A percentile compares a stretch with the other conserved stretches of the same genome.
phyloP scores from a whole-genome alignment of 2,329 filamentous ascomycete species.

The Aureobasidium subglaciale region DNA sequence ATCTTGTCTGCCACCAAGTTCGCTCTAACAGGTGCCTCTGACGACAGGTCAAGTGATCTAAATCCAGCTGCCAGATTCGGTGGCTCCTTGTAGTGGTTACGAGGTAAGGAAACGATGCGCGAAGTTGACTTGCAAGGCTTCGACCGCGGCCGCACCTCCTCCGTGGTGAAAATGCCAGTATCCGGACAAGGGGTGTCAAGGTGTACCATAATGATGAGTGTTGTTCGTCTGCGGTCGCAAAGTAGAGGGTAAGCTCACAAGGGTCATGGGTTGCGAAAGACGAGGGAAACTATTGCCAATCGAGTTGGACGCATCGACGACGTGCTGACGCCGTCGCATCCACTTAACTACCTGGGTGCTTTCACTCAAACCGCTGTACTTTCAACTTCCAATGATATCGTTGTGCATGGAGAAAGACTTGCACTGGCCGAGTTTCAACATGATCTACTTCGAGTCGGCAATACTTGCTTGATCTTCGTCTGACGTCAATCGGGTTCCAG shows the following conservation, averaged over 20 bases:
- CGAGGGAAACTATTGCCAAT: background rate
- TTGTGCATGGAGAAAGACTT: conserved; percentile 2
- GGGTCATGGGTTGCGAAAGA: background rate
- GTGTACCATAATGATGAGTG: conserved; percentile 14
- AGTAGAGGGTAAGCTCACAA: background rate
- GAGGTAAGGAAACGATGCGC: conserved; percentile 22
- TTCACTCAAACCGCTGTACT: background rate
- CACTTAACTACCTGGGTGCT: background rate
- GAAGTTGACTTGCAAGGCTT: conserved; percentile 21
- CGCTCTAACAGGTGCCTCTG: conserved; percentile 21
- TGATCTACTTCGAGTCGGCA: background rate
- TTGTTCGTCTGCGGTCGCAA: background rate
- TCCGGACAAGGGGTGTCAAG: conserved; percentile 20
- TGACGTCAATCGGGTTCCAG: background rate
- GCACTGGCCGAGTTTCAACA: background rate
- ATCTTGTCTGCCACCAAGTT: conserved; percentile 24
- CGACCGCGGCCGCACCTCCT: conserved; percentile 21
- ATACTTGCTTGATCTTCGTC: conserved; percentile 5
- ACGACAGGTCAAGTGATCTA: conserved; percentile 22
- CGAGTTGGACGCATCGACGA: background rate
- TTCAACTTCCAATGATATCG: conserved; percentile 3
- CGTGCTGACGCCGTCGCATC: background rate
- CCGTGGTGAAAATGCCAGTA: conserved; percentile 25
- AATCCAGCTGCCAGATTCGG: conserved; percentile 27
- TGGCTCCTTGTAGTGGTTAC: conserved; percentile 22